phyloP scores from a whole-genome alignment of 2,329 filamentous ascomycete species.

The Blastomyces parvus region DNA sequence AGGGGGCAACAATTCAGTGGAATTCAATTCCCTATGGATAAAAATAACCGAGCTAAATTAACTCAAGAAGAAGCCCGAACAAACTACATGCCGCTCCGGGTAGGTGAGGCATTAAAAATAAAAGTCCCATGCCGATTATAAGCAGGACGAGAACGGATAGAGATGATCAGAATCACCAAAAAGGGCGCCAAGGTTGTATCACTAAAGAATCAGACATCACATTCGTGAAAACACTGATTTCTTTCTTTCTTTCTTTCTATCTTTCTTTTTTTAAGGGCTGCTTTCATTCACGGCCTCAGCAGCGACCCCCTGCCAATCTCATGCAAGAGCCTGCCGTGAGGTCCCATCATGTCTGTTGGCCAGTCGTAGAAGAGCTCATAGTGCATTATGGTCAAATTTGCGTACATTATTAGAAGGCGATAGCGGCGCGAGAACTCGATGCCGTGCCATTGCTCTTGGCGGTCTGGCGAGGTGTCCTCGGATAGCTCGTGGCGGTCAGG shows the following conservation, averaged over 20 bases:
- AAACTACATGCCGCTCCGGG: not conserved
- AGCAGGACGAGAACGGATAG: not conserved
- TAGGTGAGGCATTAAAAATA: not conserved
- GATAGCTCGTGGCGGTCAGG: not conserved
- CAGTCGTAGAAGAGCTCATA: constrained; percentile 48
- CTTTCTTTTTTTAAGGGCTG: no score
- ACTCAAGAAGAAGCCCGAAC: not conserved
- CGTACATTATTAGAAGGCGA: constrained; percentile 48
- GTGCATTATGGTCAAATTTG: constrained; percentile 47
- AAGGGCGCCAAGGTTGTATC: not conserved
- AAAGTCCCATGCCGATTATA: not conserved
- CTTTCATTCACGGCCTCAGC: constrained; percentile 5
- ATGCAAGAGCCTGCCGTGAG: constrained; percentile 5
- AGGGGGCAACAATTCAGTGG: not conserved
- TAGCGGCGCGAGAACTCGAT: constrained; percentile 37
- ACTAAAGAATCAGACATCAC: not conserved
- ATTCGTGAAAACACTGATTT: not conserved
- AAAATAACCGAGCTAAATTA: not conserved
- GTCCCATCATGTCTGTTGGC: constrained; percentile 17
- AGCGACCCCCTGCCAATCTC: constrained; percentile 7
- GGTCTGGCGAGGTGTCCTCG: not conserved
- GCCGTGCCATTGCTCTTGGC: constrained; percentile 28
- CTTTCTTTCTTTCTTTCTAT: no score
- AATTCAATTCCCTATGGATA: not conserved
- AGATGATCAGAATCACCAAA: not conserved